phyloP scores from a whole-genome alignment of 176 grass and related monocot species.

The Aegilops tauschii region DNA sequence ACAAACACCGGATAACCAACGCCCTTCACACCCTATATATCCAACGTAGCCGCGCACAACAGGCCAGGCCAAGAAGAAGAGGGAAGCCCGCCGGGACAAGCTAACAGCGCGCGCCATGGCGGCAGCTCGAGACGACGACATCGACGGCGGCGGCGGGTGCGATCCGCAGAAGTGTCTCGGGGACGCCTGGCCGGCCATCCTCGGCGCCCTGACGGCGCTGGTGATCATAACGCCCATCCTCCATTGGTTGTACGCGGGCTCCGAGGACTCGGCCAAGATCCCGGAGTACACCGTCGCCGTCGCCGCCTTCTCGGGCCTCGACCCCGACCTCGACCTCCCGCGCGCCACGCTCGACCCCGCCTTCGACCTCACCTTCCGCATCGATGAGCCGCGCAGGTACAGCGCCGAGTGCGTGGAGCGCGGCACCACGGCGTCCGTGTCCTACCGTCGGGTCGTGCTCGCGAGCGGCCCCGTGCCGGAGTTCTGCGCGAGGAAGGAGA shows the following conservation, averaged over 20 bases:
- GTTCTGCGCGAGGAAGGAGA: slow-evolving; percentile 30
- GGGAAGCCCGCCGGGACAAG: not conserved
- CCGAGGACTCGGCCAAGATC: slow-evolving; percentile 9
- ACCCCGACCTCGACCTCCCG: not conserved
- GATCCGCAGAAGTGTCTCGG: not conserved
- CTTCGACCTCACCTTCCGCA: slow-evolving; percentile 40
- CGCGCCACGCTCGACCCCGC: slow-evolving; percentile 17
- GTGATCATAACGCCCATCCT: not conserved
- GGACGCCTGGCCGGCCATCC: not conserved
- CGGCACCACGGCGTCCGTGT: slow-evolving; percentile 17
- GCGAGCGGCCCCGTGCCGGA: slow-evolving; percentile 9
- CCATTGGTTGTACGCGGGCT: not conserved
- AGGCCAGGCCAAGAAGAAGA: not conserved
- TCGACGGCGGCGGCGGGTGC: not conserved
- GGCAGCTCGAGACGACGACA: slow-evolving; percentile 1
- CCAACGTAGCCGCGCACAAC: not conserved
- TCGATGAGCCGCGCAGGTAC: slow-evolving; percentile 18
- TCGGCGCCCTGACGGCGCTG: slow-evolving; percentile 12
- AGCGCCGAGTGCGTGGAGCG: slow-evolving; percentile 3
- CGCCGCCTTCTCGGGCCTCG: slow-evolving; percentile 22
- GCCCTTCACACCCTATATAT: not conserved
- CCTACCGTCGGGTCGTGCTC: slow-evolving; percentile 25
- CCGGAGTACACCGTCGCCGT: slow-evolving; percentile 33
- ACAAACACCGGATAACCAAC: not conserved
- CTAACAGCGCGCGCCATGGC: slow-evolving; percentile 14